Evolutionary conservation across 2,329 filamentous ascomycete genomes (phyloP).

Genomic region (Aspergillus piperis): DNA sequence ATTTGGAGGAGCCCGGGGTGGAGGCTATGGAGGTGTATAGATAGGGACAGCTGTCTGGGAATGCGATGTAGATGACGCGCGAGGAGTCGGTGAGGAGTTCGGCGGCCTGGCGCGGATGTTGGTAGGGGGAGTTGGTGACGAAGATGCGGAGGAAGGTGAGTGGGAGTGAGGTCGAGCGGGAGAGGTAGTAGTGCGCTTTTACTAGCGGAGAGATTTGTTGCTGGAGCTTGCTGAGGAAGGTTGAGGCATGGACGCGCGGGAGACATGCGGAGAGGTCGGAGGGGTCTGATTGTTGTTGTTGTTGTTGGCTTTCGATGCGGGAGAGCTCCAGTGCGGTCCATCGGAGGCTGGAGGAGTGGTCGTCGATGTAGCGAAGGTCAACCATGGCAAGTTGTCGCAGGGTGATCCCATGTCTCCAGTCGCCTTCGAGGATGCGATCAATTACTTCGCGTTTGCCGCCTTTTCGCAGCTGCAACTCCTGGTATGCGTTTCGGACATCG

Average conservation of each 20-base stretch:
- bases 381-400: constrained; percentile 58
- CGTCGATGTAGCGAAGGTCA: constrained; percentile 56
- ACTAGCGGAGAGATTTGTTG: constrained; percentile 73
- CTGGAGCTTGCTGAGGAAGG: constrained; percentile 76
- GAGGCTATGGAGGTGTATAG: constrained; percentile 64
- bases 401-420: constrained; percentile 58
- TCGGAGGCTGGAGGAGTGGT: constrained; percentile 53
- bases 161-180: constrained; percentile 64
- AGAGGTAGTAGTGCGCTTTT: constrained; percentile 81
- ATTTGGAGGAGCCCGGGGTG: constrained; percentile 41
- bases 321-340: constrained; percentile 57
- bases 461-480: constrained; percentile 58
- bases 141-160: constrained; percentile 76
- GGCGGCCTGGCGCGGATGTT: constrained; percentile 48
- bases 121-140: constrained; percentile 79
- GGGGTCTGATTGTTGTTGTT: constrained; percentile 6
- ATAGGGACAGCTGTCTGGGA: constrained; percentile 76
- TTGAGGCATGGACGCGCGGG: constrained; percentile 76
- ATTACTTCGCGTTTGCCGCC: constrained; percentile 57
- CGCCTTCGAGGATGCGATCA: constrained; percentile 58
- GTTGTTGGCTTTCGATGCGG: constrained; percentile 24
- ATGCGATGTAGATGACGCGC: constrained; percentile 75
- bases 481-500: constrained; percentile 67
- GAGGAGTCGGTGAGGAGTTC: constrained; percentile 59
- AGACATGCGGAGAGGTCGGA: constrained; percentile 43